Evolutionary conservation across 2,329 filamentous ascomycete genomes (phyloP), one percentile per base, ranked within the genome.

Genomic region (Sporothrix luriei): DNA sequence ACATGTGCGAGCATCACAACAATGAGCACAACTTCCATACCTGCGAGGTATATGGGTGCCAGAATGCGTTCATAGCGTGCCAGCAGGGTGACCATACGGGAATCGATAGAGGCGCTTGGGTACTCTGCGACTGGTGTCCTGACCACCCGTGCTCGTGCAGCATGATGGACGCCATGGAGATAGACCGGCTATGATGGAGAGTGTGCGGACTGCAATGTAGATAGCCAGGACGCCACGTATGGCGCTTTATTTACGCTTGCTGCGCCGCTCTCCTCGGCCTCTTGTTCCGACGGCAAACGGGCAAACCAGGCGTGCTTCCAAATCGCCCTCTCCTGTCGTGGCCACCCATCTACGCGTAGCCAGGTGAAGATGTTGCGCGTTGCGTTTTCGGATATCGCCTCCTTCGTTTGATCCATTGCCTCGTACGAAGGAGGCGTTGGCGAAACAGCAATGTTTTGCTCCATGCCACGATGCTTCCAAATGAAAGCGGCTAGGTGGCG

Each of bases 301-400:
- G 69, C 64, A 69, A 77, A 74, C 75, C 74, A 78, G 61, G 75
- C 73, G 62, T 76, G 74, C 9, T 49, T 38, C 70, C 70, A 73
- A 24, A 77, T 74, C 0, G 64, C 70, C 46, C 71, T 69, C 67
- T 78, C 75, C 21, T 71, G 65, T 52, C 38, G 55, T 49, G 75
- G 61, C 64, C 72, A 76, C 16, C 74, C 75, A 54, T 76, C 71
- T 70, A 51, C 40, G 51, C 75, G 71, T 62, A 78, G 73, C 76
- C 76, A 78, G 57, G 71, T 68, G 64, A 78, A 76, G 52, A 77
- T 76, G 43, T 68, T 76, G 43, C 75, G 73, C 13, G 76, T 78
- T 64, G 75, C 70, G 70, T 76, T 76, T 71, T 76, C 73, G n/a
- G 75, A 78, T 4, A 73, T 67, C 29, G 13, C 66, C 21, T 75